phyloP scores from a whole-genome alignment of 306 rosid species.

The Trifolium fragiferum region DNA sequence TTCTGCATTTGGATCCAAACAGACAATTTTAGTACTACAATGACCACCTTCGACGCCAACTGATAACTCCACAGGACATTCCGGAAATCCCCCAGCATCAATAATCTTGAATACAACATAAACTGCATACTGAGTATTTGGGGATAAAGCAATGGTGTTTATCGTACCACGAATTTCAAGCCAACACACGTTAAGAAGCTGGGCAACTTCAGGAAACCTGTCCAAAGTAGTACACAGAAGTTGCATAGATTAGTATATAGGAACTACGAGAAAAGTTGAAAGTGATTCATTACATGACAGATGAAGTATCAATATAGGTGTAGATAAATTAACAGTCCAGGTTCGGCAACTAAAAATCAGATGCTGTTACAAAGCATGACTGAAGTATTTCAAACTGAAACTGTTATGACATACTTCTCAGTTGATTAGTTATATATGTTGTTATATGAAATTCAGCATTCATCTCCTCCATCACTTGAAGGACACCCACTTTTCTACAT shows the following conservation, averaged over 20 bases:
- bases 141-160: constrained; percentile 50
- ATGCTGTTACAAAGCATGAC: neutral
- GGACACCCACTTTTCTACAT: neutral
- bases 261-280: neutral
- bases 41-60: constrained; percentile 36
- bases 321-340: neutral
- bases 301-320: neutral
- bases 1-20: neutral
- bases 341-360: neutral
- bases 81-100: constrained; percentile 39
- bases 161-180: constrained; percentile 69
- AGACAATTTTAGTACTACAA: neutral
- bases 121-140: constrained; percentile 60
- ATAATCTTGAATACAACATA: constrained; percentile 62
- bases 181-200: constrained; percentile 67
- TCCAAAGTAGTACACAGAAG: constrained; percentile 8
- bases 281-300: neutral
- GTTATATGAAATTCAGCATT: neutral
- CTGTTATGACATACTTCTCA: neutral
- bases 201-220: constrained; percentile 74
- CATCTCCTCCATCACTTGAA: neutral
- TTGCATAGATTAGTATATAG: neutral
- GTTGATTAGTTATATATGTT: neutral
- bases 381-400: neutral
- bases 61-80: constrained; percentile 48